Conservation (phyloP, 352 stramenopile genomes). For the Phytophthora vignae region DNA sequence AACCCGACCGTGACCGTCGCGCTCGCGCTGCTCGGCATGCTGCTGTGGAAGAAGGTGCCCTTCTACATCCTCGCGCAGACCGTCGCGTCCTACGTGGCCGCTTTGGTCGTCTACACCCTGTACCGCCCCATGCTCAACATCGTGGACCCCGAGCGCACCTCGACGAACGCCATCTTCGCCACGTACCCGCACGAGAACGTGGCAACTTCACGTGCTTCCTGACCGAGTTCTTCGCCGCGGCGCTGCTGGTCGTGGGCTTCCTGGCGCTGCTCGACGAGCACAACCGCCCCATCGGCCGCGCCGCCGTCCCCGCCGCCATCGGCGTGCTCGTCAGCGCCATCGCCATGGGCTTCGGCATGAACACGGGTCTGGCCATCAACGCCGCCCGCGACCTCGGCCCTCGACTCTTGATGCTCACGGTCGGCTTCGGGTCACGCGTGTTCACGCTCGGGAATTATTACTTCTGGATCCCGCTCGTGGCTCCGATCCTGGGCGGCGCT, state of each 20-base stretch:
- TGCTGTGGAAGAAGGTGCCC: slow-evolving; percentile 56
- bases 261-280: slow-evolving; percentile 74
- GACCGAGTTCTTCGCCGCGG: slow-evolving; percentile 45
- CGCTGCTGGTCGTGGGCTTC: slow-evolving; percentile 70
- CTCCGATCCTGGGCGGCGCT: slow-evolving; percentile 65
- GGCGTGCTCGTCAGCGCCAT: slow-evolving; percentile 79
- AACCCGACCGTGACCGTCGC: slow-evolving; percentile 66
- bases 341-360: slow-evolving; percentile 80
- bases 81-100: slow-evolving; percentile 46
- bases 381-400: slow-evolving; percentile 73
- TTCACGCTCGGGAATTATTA: slow-evolving; percentile 75
- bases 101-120: slow-evolving; percentile 50
- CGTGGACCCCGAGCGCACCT: slow-evolving; percentile 43
- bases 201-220: slow-evolving; percentile 46
- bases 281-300: slow-evolving; percentile 74
- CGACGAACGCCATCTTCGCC: slow-evolving; percentile 45
- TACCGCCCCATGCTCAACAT: slow-evolving; percentile 58
- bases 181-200: slow-evolving; percentile 47
- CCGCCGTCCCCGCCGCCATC: slow-evolving; percentile 73
- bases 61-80: slow-evolving; percentile 55
- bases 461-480: slow-evolving; percentile 78
- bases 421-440: slow-evolving; percentile 71
- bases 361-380: slow-evolving; percentile 84
- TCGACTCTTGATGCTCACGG: slow-evolving; percentile 67
- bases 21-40: slow-evolving; percentile 46